phyloP scores from a whole-genome alignment of 768 basidiomycete species.

The Lanmaoa rubissima region DNA sequence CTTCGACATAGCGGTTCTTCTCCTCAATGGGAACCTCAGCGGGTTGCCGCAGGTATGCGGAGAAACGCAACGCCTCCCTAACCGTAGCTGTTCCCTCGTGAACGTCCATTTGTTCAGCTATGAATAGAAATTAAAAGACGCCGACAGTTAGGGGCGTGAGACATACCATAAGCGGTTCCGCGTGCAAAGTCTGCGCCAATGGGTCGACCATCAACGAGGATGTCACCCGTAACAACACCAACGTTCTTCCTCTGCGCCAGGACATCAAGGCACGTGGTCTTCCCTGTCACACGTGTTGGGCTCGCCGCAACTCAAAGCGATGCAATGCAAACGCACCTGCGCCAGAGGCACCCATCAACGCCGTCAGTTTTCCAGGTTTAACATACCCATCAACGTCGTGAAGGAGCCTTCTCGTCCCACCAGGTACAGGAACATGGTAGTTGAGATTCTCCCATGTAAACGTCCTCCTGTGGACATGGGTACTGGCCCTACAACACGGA shows the following conservation, averaged over 20 bases:
- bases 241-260: slow-evolving; percentile 72
- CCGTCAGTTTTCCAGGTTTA: slow-evolving; percentile 84
- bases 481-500: neutral
- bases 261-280: slow-evolving; percentile 75
- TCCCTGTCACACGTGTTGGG: slow-evolving; percentile 42
- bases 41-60: slow-evolving; percentile 81
- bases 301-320: neutral
- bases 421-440: slow-evolving; percentile 70
- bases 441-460: slow-evolving; percentile 84
- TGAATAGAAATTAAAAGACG: slow-evolving; percentile 24
- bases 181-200: slow-evolving; percentile 56
- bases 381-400: slow-evolving; percentile 80
- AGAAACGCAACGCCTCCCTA: slow-evolving; percentile 82
- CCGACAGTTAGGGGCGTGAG: slow-evolving; percentile 19
- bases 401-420: slow-evolving; percentile 59
- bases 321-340: slow-evolving; percentile 47
- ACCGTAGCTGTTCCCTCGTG: slow-evolving; percentile 83
- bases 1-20: slow-evolving; percentile 78
- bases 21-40: slow-evolving; percentile 62
- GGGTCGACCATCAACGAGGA: slow-evolving; percentile 65
- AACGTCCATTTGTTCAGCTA: slow-evolving; percentile 82
- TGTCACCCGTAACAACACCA: slow-evolving; percentile 61
- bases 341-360: slow-evolving; percentile 84
- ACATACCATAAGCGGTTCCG: slow-evolving; percentile 74
- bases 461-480: slow-evolving; percentile 22